These are phyloP conservation scores for Pythium utonaiense DNA, from an alignment of 352 stramenopile genomes.

Conservation along the genomic window DNA sequence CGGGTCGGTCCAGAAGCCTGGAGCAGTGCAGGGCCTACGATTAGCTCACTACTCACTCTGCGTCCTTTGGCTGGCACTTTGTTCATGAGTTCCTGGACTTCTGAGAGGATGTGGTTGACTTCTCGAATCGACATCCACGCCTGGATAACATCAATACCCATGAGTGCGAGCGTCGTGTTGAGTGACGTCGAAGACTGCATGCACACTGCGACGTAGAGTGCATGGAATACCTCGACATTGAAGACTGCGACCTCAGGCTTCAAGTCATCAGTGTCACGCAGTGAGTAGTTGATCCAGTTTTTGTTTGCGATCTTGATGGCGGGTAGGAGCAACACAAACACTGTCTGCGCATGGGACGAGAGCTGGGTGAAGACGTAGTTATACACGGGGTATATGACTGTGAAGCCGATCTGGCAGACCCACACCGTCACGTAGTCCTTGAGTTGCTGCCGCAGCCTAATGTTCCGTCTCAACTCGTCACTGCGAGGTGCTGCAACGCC, in stretches of 20 bases:
- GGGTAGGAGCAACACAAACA: constrained; percentile 34
- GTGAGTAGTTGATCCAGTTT: constrained; percentile 28
- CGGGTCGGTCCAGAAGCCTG: too few relatives aligned
- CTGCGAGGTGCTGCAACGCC: background rate
- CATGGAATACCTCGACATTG: constrained; percentile 50
- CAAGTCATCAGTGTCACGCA: constrained; percentile 24
- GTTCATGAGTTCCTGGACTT: too few relatives aligned
- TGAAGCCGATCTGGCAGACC: constrained; percentile 11
- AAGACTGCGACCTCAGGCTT: constrained; percentile 48
- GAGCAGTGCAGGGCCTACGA: too few relatives aligned
- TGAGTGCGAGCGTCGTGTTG: constrained; percentile 24
- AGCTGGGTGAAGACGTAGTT: constrained; percentile 20
- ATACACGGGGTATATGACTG: constrained; percentile 18
- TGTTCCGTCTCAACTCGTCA: background rate
- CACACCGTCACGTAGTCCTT: constrained; percentile 6
- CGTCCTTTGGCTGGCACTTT: too few relatives aligned
- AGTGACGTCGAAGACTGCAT: constrained; percentile 33
- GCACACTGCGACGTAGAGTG: constrained; percentile 36
- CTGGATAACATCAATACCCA: constrained; percentile 31
- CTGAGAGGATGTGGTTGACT: too few relatives aligned
- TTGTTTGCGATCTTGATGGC: constrained; percentile 40
- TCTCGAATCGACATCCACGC: too few relatives aligned
- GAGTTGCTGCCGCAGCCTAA: background rate
- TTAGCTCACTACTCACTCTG: too few relatives aligned
- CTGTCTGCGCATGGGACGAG: constrained; percentile 18